Evolutionary conservation across 1,284 basidiomycete species (phyloP).

Genomic region (Pyrrhoderma noxium): DNA sequence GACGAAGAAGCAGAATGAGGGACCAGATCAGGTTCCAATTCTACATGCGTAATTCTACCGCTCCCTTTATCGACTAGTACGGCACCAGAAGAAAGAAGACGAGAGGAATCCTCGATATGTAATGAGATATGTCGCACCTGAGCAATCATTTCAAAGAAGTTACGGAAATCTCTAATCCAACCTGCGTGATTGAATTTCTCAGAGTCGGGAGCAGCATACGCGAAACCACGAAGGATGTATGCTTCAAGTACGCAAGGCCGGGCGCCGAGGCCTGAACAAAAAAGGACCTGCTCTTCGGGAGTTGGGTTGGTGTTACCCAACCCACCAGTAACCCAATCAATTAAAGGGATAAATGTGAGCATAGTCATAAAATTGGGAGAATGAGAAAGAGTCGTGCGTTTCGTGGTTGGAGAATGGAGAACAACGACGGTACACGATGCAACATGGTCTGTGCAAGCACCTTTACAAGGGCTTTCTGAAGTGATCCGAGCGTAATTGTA

Average conservation of each 20-base stretch:
- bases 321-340: slow-evolving; percentile 16
- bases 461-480: slow-evolving; percentile 11
- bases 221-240: slow-evolving; percentile 15
- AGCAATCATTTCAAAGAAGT: slow-evolving; percentile 15
- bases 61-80: slow-evolving; percentile 13
- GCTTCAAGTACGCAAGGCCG: slow-evolving; percentile 14
- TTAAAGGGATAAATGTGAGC: slow-evolving; percentile 16
- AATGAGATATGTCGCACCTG: slow-evolving; percentile 12
- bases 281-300: slow-evolving; percentile 12
- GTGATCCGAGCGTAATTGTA: slow-evolving; percentile 16
- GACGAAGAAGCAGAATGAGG: not conserved
- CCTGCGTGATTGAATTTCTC: slow-evolving; percentile 15
- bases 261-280: slow-evolving; percentile 6
- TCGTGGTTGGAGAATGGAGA: slow-evolving; percentile 14
- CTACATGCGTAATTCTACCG: slow-evolving; percentile 13
- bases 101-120: slow-evolving; percentile 10
- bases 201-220: slow-evolving; percentile 11
- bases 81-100: slow-evolving; percentile 12
- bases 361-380: slow-evolving; percentile 17
- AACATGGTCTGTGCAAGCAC: slow-evolving; percentile 15
- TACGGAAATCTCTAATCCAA: slow-evolving; percentile 17
- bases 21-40: slow-evolving; percentile 3
- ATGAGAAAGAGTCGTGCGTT: slow-evolving; percentile 15
- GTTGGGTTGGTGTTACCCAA: slow-evolving; percentile 1
- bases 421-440: slow-evolving; percentile 16